Base-by-base conservation (phyloP, 73 alveolate genomes). In the Tetrahymena malaccensis region DNA sequence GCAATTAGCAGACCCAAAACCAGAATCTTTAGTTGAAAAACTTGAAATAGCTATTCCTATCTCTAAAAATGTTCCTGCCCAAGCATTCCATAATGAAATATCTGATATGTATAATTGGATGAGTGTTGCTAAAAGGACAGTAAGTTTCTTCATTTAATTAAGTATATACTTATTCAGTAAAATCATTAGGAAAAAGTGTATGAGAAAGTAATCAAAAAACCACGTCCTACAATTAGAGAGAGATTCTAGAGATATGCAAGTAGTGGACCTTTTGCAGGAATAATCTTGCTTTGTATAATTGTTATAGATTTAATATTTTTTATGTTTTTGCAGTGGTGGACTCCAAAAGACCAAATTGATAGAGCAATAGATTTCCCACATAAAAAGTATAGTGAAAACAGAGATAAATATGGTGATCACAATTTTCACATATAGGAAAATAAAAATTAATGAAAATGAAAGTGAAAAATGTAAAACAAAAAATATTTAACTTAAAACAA, bases 41-140 rank as follows among this genome's bases (percentile, higher is more conserved):
- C 38, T 96, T 27, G 96, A 94, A 43, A 50, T 93, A 21, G 97
- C 98, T 27, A 96, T 95, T 11, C 96, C 96, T n/a, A 57, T 55
- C 57, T 96, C 97, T 15, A 96, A 94, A 37, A 85, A 95, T 34
- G 85, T 93, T 4, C 95, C 94, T 21, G 85, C 97, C 0, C 94
- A 93, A 25, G 58, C 96, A 96, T 97, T 96, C 95, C 99, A 98
- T 94, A 97, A 96, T 13, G 97, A 96, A 85, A 97, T 99, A 8
- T 94, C 96, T 94, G 94, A 96, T 55, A 97, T 98, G 97, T 99
- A 99, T 97, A 98, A 97, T 94, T 99, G 99, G 99, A 97, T 98
- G 94, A 97, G 97, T 84, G 99, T 99, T 4, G 99, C 99, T 1
- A 97, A 98, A 93, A 98, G 99, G 96, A 97, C 99, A 27, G 94